phyloP scores from a whole-genome alignment of 306 rosid species.

The Carpinus viminea region DNA sequence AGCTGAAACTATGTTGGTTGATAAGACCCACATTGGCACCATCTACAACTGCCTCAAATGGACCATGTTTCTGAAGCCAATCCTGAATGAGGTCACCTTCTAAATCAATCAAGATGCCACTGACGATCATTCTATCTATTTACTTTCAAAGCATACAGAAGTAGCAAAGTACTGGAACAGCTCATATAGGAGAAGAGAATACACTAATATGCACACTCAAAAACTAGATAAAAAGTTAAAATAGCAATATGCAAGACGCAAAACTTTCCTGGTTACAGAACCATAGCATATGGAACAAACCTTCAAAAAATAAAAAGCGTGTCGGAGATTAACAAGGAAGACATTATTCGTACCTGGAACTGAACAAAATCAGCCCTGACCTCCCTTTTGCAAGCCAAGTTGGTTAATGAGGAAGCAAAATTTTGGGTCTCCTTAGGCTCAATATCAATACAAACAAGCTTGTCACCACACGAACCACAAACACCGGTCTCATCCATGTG shows the following conservation, averaged over 20 bases:
- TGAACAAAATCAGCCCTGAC: slow-evolving; percentile 46
- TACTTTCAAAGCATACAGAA: slow-evolving; percentile 29
- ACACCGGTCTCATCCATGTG: slow-evolving; percentile 53
- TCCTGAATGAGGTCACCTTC: slow-evolving; percentile 63
- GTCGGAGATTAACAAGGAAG: slow-evolving; percentile 27
- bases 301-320: not conserved
- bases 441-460: slow-evolving; percentile 86
- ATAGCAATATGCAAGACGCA: not conserved
- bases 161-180: slow-evolving; percentile 6
- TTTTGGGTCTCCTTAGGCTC: slow-evolving; percentile 77
- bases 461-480: slow-evolving; percentile 61
- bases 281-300: not conserved
- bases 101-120: slow-evolving; percentile 43
- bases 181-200: not conserved
- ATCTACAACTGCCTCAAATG: slow-evolving; percentile 88
- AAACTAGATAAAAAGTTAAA: not conserved
- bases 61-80: slow-evolving; percentile 81
- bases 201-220: slow-evolving; percentile 1
- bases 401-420: slow-evolving; percentile 68
- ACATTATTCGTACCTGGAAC: slow-evolving; percentile 59
- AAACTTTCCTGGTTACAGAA: not conserved
- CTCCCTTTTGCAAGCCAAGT: slow-evolving; percentile 68
- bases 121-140: slow-evolving; percentile 23
- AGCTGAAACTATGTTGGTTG: slow-evolving; percentile 50
- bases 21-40: slow-evolving; percentile 84